These are phyloP conservation scores for Camellia sinensis DNA, from an alignment of 148 eudicot genomes.

Conservation along the genomic window DNA sequence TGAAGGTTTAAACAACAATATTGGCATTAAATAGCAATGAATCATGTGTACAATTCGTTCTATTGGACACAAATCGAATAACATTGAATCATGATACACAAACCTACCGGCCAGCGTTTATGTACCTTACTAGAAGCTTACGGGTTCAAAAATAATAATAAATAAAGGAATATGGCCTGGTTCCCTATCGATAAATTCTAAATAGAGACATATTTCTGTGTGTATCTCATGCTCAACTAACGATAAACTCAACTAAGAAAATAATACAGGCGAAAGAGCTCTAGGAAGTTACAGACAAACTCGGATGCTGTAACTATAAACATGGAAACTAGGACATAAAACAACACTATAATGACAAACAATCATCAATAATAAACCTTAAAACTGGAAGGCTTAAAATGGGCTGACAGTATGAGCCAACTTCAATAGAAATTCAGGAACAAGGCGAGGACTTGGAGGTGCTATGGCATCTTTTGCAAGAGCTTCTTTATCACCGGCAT, in stretches of 20 bases:
- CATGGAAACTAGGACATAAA: not conserved
- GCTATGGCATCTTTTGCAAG: conserved; percentile 73
- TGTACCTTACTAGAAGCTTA: too few relatives aligned
- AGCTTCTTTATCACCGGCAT: conserved; percentile 68
- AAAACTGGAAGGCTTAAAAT: conserved; percentile 40
- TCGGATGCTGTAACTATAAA: not conserved
- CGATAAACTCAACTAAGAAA: not conserved
- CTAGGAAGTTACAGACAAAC: not conserved
- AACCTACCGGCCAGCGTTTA: too few relatives aligned
- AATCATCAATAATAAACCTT: not conserved
- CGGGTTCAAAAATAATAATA: too few relatives aligned
- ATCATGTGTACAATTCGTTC: too few relatives aligned
- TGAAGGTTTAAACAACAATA: too few relatives aligned
- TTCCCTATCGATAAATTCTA: not conserved
- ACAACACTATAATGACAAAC: not conserved
- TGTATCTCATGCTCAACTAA: not conserved
- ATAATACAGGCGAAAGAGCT: not conserved
- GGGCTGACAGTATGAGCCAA: conserved; percentile 78
- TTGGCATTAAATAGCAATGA: too few relatives aligned
- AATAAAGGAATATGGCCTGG: too few relatives aligned
- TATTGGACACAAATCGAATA: too few relatives aligned
- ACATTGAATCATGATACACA: too few relatives aligned
- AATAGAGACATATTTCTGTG: not conserved
- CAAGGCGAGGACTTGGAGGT: conserved; percentile 71
- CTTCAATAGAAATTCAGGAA: conserved; percentile 71